These are phyloP conservation scores for Mortierella antarctica DNA, from an alignment of 192 early-diverging fungal species.

Conservation along the genomic window DNA sequence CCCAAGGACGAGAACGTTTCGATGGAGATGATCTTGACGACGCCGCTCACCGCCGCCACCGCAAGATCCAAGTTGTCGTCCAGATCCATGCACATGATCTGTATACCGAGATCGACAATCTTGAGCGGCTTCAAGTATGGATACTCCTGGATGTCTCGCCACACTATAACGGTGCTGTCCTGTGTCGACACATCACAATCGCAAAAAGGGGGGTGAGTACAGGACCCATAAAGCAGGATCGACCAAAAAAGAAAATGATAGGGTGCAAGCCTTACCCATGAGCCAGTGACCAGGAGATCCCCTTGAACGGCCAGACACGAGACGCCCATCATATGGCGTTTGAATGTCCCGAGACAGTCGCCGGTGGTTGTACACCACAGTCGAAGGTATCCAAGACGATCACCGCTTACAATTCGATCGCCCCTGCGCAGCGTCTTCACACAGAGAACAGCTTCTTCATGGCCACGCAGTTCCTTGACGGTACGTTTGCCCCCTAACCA, in stretches of 20 bases:
- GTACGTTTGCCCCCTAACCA: constrained; percentile 39
- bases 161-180: constrained; percentile 38
- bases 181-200: neutral
- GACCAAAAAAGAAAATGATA: neutral
- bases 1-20: constrained; percentile 20
- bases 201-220: neutral
- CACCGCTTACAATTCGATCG: constrained; percentile 33
- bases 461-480: constrained; percentile 33
- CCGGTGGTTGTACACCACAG: constrained; percentile 43
- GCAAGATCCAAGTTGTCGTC: constrained; percentile 24
- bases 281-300: constrained; percentile 38
- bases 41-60: constrained; percentile 29
- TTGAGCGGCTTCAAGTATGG: constrained; percentile 37
- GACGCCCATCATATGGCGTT: constrained; percentile 37
- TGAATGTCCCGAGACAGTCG: constrained; percentile 13
- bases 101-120: constrained; percentile 42
- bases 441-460: constrained; percentile 28
- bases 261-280: constrained; percentile 24
- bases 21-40: constrained; percentile 42
- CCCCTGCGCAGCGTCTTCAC: constrained; percentile 11
- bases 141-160: constrained; percentile 20
- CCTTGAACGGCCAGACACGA: constrained; percentile 18
- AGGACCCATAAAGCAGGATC: neutral
- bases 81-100: constrained; percentile 41
- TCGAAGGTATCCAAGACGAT: constrained; percentile 23